These are phyloP conservation scores for Pueraria montana DNA, from an alignment of 306 rosid genomes.

Conservation along the genomic window DNA sequence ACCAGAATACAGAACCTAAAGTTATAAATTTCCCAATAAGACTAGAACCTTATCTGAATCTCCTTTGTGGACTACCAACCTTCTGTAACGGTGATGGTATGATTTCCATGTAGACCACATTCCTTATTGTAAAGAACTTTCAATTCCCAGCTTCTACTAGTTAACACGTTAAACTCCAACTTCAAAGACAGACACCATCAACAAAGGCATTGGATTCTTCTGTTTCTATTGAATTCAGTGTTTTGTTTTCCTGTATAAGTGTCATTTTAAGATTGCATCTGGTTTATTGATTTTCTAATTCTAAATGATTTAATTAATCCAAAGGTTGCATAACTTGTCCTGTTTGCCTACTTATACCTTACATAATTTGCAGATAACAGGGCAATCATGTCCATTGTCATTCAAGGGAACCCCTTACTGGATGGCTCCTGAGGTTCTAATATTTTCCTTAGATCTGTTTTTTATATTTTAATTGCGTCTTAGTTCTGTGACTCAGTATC, in stretches of 20 bases:
- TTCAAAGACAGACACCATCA: constrained; percentile 5
- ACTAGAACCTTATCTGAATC: constrained; percentile 27
- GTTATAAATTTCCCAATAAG: not conserved
- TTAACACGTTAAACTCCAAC: constrained; percentile 19
- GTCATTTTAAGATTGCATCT: constrained; percentile 23
- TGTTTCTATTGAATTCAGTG: constrained; percentile 10
- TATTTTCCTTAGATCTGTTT: constrained; percentile 24
- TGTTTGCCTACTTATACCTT: constrained; percentile 43
- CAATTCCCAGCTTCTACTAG: not conserved
- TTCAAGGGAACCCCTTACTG: constrained; percentile 99
- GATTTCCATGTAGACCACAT: constrained; percentile 23
- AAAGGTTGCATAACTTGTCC: constrained; percentile 42
- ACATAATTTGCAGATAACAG: constrained; percentile 75
- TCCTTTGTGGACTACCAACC: not conserved
- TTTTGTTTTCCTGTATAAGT: not conserved
- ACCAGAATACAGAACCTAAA: not conserved
- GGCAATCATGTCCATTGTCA: constrained; percentile 91
- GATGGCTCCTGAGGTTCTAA: constrained; percentile 99
- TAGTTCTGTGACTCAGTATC: constrained; percentile 44
- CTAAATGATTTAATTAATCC: constrained; percentile 22
- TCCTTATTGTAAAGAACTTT: constrained; percentile 28
- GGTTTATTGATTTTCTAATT: constrained; percentile 30
- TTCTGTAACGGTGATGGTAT: constrained; percentile 32
- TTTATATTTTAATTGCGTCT: constrained; percentile 36
- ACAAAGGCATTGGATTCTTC: constrained; percentile 25